Base-by-base conservation (phyloP, 306 rosid genomes). In the Vachellia collinsii region DNA sequence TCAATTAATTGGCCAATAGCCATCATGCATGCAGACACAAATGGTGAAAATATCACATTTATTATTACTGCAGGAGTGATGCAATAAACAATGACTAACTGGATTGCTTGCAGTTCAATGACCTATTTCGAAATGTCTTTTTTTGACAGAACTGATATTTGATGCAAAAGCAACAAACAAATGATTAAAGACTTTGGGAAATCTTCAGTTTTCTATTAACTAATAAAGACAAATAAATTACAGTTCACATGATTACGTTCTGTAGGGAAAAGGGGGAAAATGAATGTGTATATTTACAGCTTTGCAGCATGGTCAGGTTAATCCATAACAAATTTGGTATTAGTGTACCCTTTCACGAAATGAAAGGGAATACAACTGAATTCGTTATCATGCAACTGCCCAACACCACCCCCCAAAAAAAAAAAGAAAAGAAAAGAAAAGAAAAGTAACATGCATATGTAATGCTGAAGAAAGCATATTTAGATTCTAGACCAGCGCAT, bases 1-100 rank as follows among this genome's bases (percentile, higher is more conserved):
- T 74, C 69, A 74, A 37, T 53, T 51, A 78, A 71, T 67, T 23
- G 63, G 44, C 63, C 20, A 64, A 67, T 77, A 56, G 25, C 59
- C 59, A 80, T 61, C 61, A 70, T 3, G 51, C 68, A 43, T 61
- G 70, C 43, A 58, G 70, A 67, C 6, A 72, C n/a, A 65, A 51
- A 77, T 44, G 0, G 73, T 16, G 6, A 72, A 43, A 25, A 62
- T 20, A 79, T 22, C 44, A 13, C 79, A 68, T 36, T 51, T 38
- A 69, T 51, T 48, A 50, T 39, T 72, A 64, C 47, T 76, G 70
- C 61, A 58, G 37, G 69, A 80, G 8, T 44, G 61, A 77, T 16
- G 50, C 58, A 80, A 79, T 63, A 77, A 48, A n/a, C 20, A 63
- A 11, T 25, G 66, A 61, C 38, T 61, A 23, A 62, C 39, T 61